Percentiles rank a stretch among this genome's conserved stretches.
Conservation (phyloP, 805 yeast genomes). For the Candida sanyiensis region DNA sequence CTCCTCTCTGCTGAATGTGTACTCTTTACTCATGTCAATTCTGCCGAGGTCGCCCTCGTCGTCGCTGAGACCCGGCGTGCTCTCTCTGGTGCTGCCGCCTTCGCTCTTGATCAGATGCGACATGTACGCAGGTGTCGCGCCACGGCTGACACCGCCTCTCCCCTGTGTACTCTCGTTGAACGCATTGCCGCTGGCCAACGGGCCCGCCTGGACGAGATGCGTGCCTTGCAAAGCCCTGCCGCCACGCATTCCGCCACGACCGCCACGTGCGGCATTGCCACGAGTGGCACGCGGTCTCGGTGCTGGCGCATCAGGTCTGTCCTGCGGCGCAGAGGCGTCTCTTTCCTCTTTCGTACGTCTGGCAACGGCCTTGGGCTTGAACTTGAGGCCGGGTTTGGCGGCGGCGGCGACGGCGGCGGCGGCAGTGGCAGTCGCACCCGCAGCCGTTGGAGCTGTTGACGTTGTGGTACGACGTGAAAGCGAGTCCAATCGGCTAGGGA, state of each 20-base stretch:
- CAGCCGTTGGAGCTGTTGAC: no score
- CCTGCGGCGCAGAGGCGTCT: conserved; percentile 61
- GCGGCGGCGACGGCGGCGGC: no score
- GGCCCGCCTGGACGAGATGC: conserved; percentile 66
- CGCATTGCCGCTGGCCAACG: conserved; percentile 57
- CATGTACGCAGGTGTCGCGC: conserved; percentile 38
- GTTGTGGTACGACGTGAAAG: conserved; percentile 28
- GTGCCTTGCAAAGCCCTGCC: conserved; percentile 38
- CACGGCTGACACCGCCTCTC: conserved; percentile 14
- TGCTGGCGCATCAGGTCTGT: conserved; percentile 11
- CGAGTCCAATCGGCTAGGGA: conserved; percentile 33
- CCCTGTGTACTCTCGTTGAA: conserved; percentile 16
- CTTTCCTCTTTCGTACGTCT: conserved; percentile 80
- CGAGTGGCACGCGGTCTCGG: conserved; percentile 6
- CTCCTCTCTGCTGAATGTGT: conserved; percentile 41
- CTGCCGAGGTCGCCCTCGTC: conserved; percentile 36
- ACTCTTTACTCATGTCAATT: conserved; percentile 62
- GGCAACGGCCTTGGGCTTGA: conserved; percentile 83
- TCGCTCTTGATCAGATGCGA: conserved; percentile 29
- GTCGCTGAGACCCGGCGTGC: conserved; percentile 26
- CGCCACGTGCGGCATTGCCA: conserved; percentile 11
- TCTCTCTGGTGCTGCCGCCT: conserved; percentile 14
- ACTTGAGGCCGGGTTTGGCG: conserved; percentile 57
- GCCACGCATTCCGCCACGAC: conserved; percentile 20
- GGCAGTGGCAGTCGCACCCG: no score